These are phyloP conservation scores for Backusella tarrabulga DNA, from an alignment of 192 early-diverging fungal genomes.

Conservation along the genomic window DNA sequence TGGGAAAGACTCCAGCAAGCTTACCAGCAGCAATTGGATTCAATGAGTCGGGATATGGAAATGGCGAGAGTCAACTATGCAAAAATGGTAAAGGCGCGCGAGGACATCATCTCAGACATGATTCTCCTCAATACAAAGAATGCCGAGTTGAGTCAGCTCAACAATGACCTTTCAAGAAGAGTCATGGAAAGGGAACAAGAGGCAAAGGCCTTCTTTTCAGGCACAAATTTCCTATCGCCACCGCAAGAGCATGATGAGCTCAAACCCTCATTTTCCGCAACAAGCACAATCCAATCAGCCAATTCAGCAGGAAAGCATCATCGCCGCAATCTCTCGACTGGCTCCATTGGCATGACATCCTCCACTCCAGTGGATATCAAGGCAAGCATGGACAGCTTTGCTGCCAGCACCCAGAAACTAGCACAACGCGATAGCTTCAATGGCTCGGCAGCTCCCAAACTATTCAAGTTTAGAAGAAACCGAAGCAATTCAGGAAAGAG, in stretches of 20 bases:
- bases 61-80: slow-evolving; percentile 38
- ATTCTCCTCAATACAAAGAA: slow-evolving; percentile 51
- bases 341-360: background rate
- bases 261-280: background rate
- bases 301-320: background rate
- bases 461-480: slow-evolving; percentile 59
- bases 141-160: slow-evolving; percentile 50
- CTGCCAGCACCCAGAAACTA: slow-evolving; percentile 7
- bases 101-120: slow-evolving; percentile 52
- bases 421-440: slow-evolving; percentile 40
- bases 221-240: slow-evolving; percentile 23
- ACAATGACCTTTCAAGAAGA: slow-evolving; percentile 54
- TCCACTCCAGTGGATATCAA: background rate
- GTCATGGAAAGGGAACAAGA: slow-evolving; percentile 41
- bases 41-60: slow-evolving; percentile 45
- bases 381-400: background rate
- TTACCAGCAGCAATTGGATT: slow-evolving; percentile 46
- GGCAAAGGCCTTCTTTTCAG: slow-evolving; percentile 35
- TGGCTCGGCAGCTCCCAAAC: slow-evolving; percentile 39
- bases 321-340: slow-evolving; percentile 2
- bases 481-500: slow-evolving; percentile 35
- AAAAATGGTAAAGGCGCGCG: slow-evolving; percentile 39
- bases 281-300: background rate
- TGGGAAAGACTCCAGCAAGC: slow-evolving; percentile 32
- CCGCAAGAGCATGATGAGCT: background rate